Percentiles rank a stretch among this genome's conserved stretches.
These are phyloP conservation scores for Aspergillus novofumigatus DNA, from an alignment of 2,329 filamentous ascomycete genomes.

Conservation along the genomic window DNA sequence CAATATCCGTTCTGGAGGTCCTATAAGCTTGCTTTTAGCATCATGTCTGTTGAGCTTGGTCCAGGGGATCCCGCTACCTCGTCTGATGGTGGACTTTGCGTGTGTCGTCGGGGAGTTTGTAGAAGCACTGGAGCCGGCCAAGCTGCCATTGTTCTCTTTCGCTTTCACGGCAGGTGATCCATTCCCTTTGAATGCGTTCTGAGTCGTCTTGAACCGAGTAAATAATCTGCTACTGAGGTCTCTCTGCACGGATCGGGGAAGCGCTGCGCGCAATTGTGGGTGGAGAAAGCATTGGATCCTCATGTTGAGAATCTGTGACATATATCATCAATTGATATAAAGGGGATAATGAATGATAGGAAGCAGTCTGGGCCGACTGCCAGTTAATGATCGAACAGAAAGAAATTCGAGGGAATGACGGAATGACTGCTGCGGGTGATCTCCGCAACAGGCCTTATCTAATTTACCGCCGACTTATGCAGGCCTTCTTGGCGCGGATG, in stretches of 20 bases:
- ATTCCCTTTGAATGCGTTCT: slow-evolving; percentile 21
- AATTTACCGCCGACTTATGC: background rate
- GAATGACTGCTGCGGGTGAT: background rate
- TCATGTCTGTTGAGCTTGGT: background rate
- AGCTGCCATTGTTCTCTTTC: slow-evolving; percentile 14
- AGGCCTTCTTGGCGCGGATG: background rate
- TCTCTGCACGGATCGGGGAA: slow-evolving; percentile 23
- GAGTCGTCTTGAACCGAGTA: slow-evolving; percentile 27
- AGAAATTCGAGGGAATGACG: background rate
- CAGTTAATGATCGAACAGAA: background rate
- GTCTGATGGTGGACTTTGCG: slow-evolving; percentile 23
- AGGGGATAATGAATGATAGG: background rate
- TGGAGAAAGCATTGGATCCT: slow-evolving; percentile 24
- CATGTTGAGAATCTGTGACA: slow-evolving; percentile 12
- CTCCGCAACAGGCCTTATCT: background rate
- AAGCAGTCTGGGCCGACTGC: background rate
- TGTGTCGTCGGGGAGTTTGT: slow-evolving; percentile 13
- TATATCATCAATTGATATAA: background rate
- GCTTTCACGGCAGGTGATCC: slow-evolving; percentile 14
- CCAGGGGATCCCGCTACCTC: slow-evolving; percentile 20
- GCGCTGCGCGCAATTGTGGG: slow-evolving; percentile 25
- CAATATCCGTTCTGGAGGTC: slow-evolving; percentile 49
- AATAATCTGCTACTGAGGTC: slow-evolving; percentile 24
- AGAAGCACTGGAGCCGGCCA: slow-evolving; percentile 11
- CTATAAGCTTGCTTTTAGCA: slow-evolving; percentile 20